Conservation (phyloP, 805 yeast species). For the Kodamaea leandrae region DNA sequence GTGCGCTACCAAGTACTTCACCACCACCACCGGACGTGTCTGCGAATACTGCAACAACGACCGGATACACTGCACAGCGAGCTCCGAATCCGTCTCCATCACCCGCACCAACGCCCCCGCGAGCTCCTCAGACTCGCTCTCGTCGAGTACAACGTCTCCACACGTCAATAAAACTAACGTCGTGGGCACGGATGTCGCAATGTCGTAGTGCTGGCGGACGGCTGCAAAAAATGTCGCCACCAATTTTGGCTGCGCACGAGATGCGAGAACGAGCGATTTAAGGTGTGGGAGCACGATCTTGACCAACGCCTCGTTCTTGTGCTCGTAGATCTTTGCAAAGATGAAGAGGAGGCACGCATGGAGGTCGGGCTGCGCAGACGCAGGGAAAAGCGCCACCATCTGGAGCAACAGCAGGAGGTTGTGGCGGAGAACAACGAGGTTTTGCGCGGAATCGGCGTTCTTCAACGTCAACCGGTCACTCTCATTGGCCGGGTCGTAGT, state of each 20-base stretch:
- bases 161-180: slow-evolving; percentile 33
- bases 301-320: slow-evolving; percentile 34
- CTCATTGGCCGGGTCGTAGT: slow-evolving; percentile 31
- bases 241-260: slow-evolving; percentile 16
- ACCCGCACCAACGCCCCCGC: slow-evolving; percentile 21
- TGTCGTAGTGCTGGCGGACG: slow-evolving; percentile 20
- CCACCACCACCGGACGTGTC: slow-evolving; percentile 27
- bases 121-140: slow-evolving; percentile 21
- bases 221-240: slow-evolving; percentile 26
- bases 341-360: slow-evolving; percentile 66
- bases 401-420: slow-evolving; percentile 53
- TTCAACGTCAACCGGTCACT: slow-evolving; percentile 26
- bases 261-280: slow-evolving; percentile 30
- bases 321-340: slow-evolving; percentile 54
- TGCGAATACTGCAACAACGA: slow-evolving; percentile 46
- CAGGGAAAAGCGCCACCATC: slow-evolving; percentile 66
- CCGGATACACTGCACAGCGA: slow-evolving; percentile 56
- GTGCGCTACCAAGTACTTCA: slow-evolving; percentile 47
- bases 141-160: slow-evolving; percentile 30
- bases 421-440: slow-evolving; percentile 45
- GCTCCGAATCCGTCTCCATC: slow-evolving; percentile 4
- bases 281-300: slow-evolving; percentile 50
- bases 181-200: slow-evolving; percentile 33
- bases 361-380: slow-evolving; percentile 65
- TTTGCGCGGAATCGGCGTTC: slow-evolving; percentile 32